Evolutionary conservation across 2,329 filamentous ascomycete genomes (phyloP), one percentile per base, ranked within the genome.

Genomic region (Penicillium hordei): DNA sequence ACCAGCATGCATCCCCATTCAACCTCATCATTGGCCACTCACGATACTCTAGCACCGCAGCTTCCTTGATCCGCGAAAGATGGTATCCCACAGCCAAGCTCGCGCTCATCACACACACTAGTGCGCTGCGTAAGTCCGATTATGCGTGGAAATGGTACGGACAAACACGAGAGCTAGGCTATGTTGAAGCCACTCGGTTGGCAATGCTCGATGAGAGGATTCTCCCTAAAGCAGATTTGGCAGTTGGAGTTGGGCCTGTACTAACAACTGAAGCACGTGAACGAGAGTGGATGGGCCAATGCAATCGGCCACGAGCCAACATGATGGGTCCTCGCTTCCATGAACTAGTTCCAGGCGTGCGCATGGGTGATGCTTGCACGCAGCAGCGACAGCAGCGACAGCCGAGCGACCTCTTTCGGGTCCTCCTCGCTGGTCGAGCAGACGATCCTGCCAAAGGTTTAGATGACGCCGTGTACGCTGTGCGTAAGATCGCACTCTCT

Each of bases 401-500:
- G 15, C 48, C 48, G n/a, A 51, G 43, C 15, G 48, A 51, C 19
- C 6, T 23, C 1, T 29, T 51, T 33, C 48, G 48, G 38, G 48
- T 51, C n/a, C 48, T 51, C n/a, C 48, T 51, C 27, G 48, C 48
- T 43, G 48, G 48, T 9, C 48, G 48, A 42, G 48, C 36, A n/a
- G 48, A 51, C 4, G 48, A 51, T 15, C 48, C 48, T 19, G 48
- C 48, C 3, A 51, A 51, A 51, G 48, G 48, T 9, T 33, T 51
- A 31, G 48, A 51, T 1, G 48, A 51, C 5, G 48, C 48, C 13
- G 48, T 51, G 1, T 51, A 51, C 10, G 48, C 48, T 17, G 48
- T 51, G 36, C 19, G 48, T 6, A 51, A 51, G n/a, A 43, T 51
- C 13, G 48, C 48, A 42, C 36, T 43, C 5, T 42, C 48, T 13